Evolutionary conservation across 176 grass and related monocot species (phyloP), one percentile per base, ranked within the genome.

Genomic region (Tillandsia fasciculata): DNA sequence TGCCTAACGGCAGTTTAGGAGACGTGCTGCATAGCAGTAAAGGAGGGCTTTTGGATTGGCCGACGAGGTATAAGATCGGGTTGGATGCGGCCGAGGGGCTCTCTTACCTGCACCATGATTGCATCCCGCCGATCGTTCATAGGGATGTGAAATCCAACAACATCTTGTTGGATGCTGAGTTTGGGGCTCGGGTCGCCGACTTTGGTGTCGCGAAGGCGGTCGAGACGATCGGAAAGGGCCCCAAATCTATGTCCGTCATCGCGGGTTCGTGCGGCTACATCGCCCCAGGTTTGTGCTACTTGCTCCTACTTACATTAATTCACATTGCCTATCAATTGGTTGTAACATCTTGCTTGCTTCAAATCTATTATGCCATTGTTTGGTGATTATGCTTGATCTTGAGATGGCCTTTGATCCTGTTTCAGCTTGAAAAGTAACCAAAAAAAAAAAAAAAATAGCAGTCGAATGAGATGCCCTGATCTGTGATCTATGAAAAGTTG

Each of bases 121-220:
- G 81, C 2, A 86, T 96, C 2, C 89, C 86, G 3, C 70, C 89
- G 2, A 92, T 96, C 26, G 93, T 96, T 5, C 93, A 96, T 66
- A 67, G 93, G 28, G 93, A 96, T 63, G 84, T 96, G 10, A 96
- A 96, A 71, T 92, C 88, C 0, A 92, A 87, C 80, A 96, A 96
- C 18, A 96, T 96, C 71, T 82, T 96, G 42, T 58, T 96, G 71
- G 93, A 96, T 50, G 86, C 78, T 2, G 79, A 90, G 2, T 90
- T 92, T 9, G 72, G 86, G 1, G 89, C 93, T 0, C 67, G 84
- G 0, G 83, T 96, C 2, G 86, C 93, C 0, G 93, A 96, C 50
- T 92, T 92, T 26, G 93, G 93, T 0, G 81, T 96, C 2, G 93
- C 93, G 49, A 96, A 92, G 72, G 81, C 77, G 20, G 66, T 91